Percentiles rank a stretch among this genome's conserved stretches.
Conservation (phyloP, 257 asterid genomes). For the Linderniella brevidens region DNA sequence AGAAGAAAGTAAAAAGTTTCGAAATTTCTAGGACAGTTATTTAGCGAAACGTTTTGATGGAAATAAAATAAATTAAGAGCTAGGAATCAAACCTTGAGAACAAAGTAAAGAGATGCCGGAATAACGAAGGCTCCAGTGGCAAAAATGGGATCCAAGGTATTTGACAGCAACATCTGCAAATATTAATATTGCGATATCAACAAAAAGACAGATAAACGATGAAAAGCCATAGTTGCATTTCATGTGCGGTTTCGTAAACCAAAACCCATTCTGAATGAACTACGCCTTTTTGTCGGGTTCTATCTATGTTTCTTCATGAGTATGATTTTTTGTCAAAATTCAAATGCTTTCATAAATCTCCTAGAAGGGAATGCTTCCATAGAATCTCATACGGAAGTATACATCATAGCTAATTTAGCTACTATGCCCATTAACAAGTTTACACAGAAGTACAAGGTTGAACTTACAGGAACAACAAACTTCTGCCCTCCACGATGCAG, state of each 20-base stretch:
- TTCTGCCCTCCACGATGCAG: constrained; percentile 85
- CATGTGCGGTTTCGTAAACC: too few relatives aligned
- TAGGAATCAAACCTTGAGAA: constrained; percentile 49
- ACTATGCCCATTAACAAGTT: too few relatives aligned
- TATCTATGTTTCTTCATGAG: background rate
- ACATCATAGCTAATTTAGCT: too few relatives aligned
- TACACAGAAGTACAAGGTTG: constrained; percentile 8
- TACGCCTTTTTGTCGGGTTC: background rate
- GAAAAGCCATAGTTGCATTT: too few relatives aligned
- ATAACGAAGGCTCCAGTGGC: constrained; percentile 73
- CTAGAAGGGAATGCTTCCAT: too few relatives aligned
- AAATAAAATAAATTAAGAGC: constrained; percentile 1
- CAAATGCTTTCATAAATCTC: too few relatives aligned
- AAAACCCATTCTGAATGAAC: too few relatives aligned
- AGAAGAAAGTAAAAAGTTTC: too few relatives aligned
- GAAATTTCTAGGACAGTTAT: background rate
- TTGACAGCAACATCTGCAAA: constrained; percentile 70
- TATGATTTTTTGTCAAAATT: background rate
- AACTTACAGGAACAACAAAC: constrained; percentile 87
- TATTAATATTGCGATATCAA: constrained; percentile 1
- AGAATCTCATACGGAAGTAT: too few relatives aligned
- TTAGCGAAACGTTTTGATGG: background rate
- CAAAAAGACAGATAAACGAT: constrained; percentile 2
- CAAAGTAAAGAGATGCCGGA: constrained; percentile 71
- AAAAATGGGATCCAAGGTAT: constrained; percentile 40